Evolutionary conservation across 768 basidiomycete genomes (phyloP), one percentile per base, ranked within the genome.

Genomic region (Podaxis pistillaris): DNA sequence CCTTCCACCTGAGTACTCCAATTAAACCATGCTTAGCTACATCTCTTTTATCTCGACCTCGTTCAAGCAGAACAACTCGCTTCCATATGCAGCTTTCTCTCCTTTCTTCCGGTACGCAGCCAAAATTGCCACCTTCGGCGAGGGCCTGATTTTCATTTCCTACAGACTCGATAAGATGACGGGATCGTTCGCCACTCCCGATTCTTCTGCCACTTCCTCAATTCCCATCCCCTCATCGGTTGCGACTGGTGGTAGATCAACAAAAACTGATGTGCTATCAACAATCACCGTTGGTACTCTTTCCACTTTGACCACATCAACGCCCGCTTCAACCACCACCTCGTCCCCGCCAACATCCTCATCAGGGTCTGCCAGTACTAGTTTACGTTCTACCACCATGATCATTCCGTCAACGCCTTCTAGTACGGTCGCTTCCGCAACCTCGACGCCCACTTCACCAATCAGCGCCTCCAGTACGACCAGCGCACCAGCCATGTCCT

Each of bases 131-230:
- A 30, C 53, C 37, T 22, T 15, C 49, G 38, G 38, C 38, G 17
- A 24, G 9, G 28, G 2, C 55, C 5, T 62, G 49, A 63, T 56
- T 50, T n/a, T 41, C 36, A 55, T 50, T 52, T n/a, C 60, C 24
- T 24, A 11, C 65, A 90, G 86, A 3, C 74, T 90, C 28, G 71
- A 76, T 40, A 77, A 77, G 41, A 89, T 90, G 88, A 76, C 76
- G 12, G 89, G 89, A 54, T 82, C 83, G 28, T 83, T 86, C 68
- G 69, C 75, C 26, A 71, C 76, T 1, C 83, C 85, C 17, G 71
- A 85, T 36, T 70, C 83, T 1, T 76, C 81, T 50, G 81, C 83
- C 36, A 84, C 82, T 49, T 75, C 81, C 22, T 52, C 76, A 28
- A 75, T 80, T 24, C 69, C 83, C 38, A 71, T 79, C 4, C 78